phyloP scores from a whole-genome alignment of 352 stramenopile genomes.

The Phytophthora cryptogea region DNA sequence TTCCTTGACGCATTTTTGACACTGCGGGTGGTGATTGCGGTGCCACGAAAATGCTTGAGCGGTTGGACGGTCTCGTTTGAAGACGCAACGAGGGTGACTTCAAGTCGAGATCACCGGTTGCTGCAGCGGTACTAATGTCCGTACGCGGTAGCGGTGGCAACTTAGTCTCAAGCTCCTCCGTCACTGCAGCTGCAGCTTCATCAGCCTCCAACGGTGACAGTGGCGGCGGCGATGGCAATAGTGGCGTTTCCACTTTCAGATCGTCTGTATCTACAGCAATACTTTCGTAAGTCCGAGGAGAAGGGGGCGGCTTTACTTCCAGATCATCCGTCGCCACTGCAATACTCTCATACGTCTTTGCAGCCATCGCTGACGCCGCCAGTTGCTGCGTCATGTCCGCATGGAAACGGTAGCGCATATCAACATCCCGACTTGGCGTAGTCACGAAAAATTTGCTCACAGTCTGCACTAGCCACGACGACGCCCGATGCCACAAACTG shows the following conservation, averaged over 20 bases:
- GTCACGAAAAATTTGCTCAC: not conserved
- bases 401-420: constrained; percentile 37
- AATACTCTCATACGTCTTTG: constrained; percentile 60
- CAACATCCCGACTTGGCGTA: constrained; percentile 2
- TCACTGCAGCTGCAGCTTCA: not conserved
- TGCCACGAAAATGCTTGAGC: constrained; percentile 26
- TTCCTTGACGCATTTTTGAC: constrained; percentile 6
- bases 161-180: not conserved
- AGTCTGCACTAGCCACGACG: constrained; percentile 5
- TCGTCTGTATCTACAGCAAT: not conserved
- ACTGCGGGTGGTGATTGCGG: constrained; percentile 10
- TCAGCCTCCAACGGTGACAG: not conserved
- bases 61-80: constrained; percentile 2
- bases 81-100: not conserved
- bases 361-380: constrained; percentile 5
- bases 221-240: too few species aligned
- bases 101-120: not conserved
- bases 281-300: not conserved
- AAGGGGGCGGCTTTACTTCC: constrained; percentile 7
- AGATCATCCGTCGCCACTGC: constrained; percentile 42
- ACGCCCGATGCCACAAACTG: constrained; percentile 9
- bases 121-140: not conserved
- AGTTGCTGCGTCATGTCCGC: constrained; percentile 34
- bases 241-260: not conserved
- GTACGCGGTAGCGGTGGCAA: not conserved